These are phyloP conservation scores for Ophiostoma himal-ulmi DNA, from an alignment of 2,329 filamentous ascomycete species.

Conservation along the genomic window DNA sequence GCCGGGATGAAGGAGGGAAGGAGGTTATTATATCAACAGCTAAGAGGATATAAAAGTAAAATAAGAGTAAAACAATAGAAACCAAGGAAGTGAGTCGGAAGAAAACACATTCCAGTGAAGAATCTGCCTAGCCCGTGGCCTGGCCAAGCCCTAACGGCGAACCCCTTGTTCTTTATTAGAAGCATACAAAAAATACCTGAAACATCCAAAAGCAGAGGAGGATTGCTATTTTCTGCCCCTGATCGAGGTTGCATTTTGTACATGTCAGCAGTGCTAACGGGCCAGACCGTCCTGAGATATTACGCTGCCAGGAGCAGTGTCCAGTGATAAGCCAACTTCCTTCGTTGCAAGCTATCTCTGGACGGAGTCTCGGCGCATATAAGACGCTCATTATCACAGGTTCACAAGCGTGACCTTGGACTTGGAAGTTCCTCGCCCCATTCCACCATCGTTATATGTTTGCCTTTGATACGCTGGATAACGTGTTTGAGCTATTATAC, in stretches of 20 bases:
- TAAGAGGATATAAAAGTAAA: background rate
- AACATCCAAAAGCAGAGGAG: background rate
- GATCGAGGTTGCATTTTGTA: background rate
- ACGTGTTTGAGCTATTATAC: background rate
- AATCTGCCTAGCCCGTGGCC: background rate
- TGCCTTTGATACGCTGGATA: no score
- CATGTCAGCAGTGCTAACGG: background rate
- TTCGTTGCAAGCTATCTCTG: background rate
- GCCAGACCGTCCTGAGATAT: constrained; percentile 5
- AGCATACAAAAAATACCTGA: background rate
- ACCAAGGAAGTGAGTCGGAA: background rate
- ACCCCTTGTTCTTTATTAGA: background rate
- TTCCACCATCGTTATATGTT: no score
- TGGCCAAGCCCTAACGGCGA: background rate
- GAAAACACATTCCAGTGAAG: background rate
- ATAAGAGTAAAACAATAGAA: background rate
- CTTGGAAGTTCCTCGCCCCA: no score
- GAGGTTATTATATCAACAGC: background rate
- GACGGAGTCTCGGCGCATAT: background rate
- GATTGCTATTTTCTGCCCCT: background rate
- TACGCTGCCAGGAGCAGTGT: background rate
- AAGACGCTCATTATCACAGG: background rate
- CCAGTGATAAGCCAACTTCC: background rate
- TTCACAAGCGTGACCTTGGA: no score
- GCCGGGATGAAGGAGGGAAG: no score